Conservation (phyloP, 345 rosid species). For the Salix arbutifolia region DNA sequence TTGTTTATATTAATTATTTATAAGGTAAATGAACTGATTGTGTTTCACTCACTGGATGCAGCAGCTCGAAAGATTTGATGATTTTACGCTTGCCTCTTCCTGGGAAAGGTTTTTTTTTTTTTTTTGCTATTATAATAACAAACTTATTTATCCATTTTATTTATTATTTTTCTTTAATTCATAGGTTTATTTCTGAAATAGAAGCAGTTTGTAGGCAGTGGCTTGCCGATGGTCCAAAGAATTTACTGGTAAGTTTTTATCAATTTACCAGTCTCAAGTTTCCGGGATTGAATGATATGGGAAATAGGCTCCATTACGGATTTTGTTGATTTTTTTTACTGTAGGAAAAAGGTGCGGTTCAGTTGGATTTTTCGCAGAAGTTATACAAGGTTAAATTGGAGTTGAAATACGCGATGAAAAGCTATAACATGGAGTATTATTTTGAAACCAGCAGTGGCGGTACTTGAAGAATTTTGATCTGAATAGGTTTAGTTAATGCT, state of each 20-base stretch:
- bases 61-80: conserved; percentile 88
- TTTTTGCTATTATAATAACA: not conserved
- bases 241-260: conserved; percentile 51
- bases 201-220: conserved; percentile 93
- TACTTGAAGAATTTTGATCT: conserved; percentile 28
- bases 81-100: conserved; percentile 94
- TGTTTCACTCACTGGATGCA: conserved; percentile 20
- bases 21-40: not conserved
- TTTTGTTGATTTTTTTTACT: conserved; percentile 21
- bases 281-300: not conserved
- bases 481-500: not conserved
- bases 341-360: conserved; percentile 84
- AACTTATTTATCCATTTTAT: not conserved
- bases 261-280: not conserved
- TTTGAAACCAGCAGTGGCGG: conserved; percentile 48
- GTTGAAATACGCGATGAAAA: conserved; percentile 60
- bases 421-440: conserved; percentile 82
- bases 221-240: conserved; percentile 83
- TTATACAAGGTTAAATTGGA: conserved; percentile 65
- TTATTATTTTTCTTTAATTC: not conserved
- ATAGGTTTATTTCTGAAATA: conserved; percentile 88
- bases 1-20: too few relatives aligned
- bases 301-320: conserved; percentile 2
- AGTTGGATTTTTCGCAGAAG: conserved; percentile 44
- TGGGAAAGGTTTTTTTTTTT: conserved; percentile 72